Evolutionary conservation across 2,329 filamentous ascomycete genomes (phyloP).

Genomic region (Fusarium verrucosum): DNA sequence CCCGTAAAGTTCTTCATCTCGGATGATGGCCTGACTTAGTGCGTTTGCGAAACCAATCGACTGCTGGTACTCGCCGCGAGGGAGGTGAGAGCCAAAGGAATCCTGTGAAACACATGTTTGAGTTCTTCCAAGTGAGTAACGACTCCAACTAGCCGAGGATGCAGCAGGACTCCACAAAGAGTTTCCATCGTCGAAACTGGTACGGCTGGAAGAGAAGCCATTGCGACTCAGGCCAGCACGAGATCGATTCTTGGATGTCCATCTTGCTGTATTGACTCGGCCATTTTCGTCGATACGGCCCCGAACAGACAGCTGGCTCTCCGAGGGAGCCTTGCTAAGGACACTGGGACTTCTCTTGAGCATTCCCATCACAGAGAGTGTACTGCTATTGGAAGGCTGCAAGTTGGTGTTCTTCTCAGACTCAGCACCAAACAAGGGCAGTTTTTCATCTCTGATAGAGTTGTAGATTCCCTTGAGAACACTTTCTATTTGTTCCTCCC

Average conservation of each 20-base stretch:
- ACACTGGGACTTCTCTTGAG: conserved; percentile 89
- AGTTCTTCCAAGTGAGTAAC: conserved; percentile 89
- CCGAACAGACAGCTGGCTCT: conserved; percentile 73
- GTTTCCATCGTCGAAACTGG: conserved; percentile 89
- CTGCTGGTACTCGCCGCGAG: conserved; percentile 86
- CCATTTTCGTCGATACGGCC: conserved; percentile 72
- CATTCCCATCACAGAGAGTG: conserved; percentile 77
- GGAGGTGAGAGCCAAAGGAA: conserved; percentile 81
- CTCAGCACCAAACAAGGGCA: conserved; percentile 83
- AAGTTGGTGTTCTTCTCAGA: conserved; percentile 52
- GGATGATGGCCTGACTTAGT: conserved; percentile 93
- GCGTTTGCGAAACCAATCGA: conserved; percentile 98
- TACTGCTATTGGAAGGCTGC: conserved; percentile 64
- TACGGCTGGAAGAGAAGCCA: conserved; percentile 88
- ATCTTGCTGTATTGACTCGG: conserved; percentile 69
- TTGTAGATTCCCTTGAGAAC: conserved; percentile 91
- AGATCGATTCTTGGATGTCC: conserved; percentile 87
- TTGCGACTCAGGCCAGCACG: conserved; percentile 77
- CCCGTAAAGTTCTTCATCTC: conserved; percentile 77
- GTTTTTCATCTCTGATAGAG: conserved; percentile 85
- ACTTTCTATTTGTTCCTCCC: conserved; percentile 90
- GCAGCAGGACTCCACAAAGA: conserved; percentile 87
- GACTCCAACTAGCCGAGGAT: conserved; percentile 96
- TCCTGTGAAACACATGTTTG: conserved; percentile 93
- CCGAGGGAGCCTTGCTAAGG: conserved; percentile 91